Conservation (phyloP, 768 basidiomycete genomes). For the Phlegmacium glaucopus region DNA sequence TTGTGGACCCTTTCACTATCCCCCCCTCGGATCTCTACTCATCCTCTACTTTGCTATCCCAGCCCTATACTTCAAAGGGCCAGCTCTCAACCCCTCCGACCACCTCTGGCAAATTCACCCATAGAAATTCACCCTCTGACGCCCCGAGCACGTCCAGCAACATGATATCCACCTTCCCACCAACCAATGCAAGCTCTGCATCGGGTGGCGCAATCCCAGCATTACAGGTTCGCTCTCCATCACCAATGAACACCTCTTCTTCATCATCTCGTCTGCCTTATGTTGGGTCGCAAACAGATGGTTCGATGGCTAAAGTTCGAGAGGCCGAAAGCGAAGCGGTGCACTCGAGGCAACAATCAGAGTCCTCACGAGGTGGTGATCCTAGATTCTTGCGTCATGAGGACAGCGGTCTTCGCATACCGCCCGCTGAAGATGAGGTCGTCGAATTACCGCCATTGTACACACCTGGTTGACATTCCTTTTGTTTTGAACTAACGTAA, state of each 20-base stretch:
- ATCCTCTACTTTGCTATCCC: no score
- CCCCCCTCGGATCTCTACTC: not conserved
- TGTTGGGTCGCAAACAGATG: not conserved
- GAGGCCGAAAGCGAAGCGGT: not conserved
- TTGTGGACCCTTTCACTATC: not conserved
- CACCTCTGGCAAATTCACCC: no score
- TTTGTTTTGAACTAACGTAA: no score
- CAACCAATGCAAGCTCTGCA: no score
- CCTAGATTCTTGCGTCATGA: not conserved
- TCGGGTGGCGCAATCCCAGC: no score
- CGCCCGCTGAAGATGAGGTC: not conserved
- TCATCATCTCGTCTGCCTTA: not conserved
- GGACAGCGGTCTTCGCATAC: slow-evolving; percentile 1
- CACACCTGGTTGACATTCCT: not conserved
- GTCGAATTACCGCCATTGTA: not conserved
- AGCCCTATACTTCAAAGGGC: no score
- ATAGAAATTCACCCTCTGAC: no score
- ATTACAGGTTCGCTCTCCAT: not conserved
- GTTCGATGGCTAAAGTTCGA: not conserved
- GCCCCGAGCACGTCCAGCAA: no score
- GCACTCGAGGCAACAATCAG: not conserved
- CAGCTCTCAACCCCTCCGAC: no score
- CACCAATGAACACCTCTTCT: not conserved
- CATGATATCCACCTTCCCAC: no score
- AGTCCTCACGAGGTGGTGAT: not conserved